phyloP scores from a whole-genome alignment of 2,329 filamentous ascomycete species.

The Alternaria brassicae region DNA sequence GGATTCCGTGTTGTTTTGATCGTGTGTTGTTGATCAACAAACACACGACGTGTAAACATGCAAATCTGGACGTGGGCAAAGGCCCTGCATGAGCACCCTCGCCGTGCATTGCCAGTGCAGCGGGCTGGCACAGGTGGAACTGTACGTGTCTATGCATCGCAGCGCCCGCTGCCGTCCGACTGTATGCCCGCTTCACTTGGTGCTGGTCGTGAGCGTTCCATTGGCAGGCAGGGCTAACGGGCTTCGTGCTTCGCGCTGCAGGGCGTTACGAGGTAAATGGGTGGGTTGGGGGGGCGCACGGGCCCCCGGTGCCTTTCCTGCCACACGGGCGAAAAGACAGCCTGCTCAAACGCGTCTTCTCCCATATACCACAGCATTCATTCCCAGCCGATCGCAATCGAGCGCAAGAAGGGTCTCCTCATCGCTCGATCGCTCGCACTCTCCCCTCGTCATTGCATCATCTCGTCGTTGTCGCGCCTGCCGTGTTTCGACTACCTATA shows the following conservation, averaged over 20 bases:
- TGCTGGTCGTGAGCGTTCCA: slow-evolving; percentile 17
- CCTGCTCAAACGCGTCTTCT: slow-evolving; percentile 33
- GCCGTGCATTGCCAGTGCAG: slow-evolving; percentile 7
- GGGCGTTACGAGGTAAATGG: slow-evolving; percentile 10
- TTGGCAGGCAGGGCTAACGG: slow-evolving; percentile 29
- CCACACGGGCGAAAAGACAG: slow-evolving; percentile 32
- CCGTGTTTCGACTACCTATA: slow-evolving; percentile 22
- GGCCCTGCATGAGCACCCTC: slow-evolving; percentile 15
- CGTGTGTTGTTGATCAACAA: slow-evolving; percentile 17
- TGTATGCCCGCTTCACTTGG: slow-evolving; percentile 26
- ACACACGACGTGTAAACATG: slow-evolving; percentile 2
- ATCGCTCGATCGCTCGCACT: slow-evolving; percentile 25
- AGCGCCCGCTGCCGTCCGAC: not conserved
- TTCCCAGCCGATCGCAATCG: slow-evolving; percentile 35
- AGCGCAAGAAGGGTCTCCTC: slow-evolving; percentile 33
- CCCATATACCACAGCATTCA: slow-evolving; percentile 30
- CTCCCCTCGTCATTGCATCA: slow-evolving; percentile 26
- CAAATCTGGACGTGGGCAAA: not conserved
- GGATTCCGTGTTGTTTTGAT: slow-evolving; percentile 16
- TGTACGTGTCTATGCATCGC: not conserved
- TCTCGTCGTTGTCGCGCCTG: slow-evolving; percentile 18
- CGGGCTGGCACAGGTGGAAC: not conserved
- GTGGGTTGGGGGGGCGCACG: slow-evolving; percentile 18
- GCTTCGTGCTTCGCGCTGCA: slow-evolving; percentile 23
- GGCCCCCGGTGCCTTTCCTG: slow-evolving; percentile 11